phyloP scores from a whole-genome alignment of 768 basidiomycete species.

The Mycena amicta region DNA sequence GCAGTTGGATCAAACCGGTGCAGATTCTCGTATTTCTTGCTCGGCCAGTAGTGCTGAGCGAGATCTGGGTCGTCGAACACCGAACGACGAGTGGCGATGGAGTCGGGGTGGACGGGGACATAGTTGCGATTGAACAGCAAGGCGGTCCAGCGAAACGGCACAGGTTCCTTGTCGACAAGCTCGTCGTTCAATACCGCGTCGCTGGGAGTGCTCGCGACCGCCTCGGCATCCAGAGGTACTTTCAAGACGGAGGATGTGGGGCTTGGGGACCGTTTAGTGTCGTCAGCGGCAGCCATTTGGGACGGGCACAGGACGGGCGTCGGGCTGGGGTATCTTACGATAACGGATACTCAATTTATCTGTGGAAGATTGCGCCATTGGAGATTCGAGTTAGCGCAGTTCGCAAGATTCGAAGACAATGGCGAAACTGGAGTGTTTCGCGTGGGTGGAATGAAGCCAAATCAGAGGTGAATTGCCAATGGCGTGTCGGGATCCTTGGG shows the following conservation, averaged over 20 bases:
- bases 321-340: neutral
- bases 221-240: constrained; percentile 16
- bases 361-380: neutral
- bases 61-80: constrained; percentile 54
- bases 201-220: constrained; percentile 5
- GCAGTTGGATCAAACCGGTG: constrained; percentile 58
- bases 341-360: too few relatives aligned
- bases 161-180: constrained; percentile 39
- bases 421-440: too few relatives aligned
- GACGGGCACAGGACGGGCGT: neutral
- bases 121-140: constrained; percentile 34
- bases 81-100: constrained; percentile 51
- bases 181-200: constrained; percentile 21
- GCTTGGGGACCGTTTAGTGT: neutral
- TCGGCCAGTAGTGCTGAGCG: constrained; percentile 51
- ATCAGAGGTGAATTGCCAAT: too few relatives aligned
- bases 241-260: neutral
- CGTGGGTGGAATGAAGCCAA: too few relatives aligned
- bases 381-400: neutral
- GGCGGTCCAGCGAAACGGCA: constrained; percentile 37
- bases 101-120: constrained; percentile 33
- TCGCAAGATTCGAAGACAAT: neutral
- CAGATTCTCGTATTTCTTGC: constrained; percentile 53
- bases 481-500: too few relatives aligned
- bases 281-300: neutral